These are phyloP conservation scores for Candida gorgasii DNA, from an alignment of 805 yeast genomes.

Conservation along the genomic window DNA sequence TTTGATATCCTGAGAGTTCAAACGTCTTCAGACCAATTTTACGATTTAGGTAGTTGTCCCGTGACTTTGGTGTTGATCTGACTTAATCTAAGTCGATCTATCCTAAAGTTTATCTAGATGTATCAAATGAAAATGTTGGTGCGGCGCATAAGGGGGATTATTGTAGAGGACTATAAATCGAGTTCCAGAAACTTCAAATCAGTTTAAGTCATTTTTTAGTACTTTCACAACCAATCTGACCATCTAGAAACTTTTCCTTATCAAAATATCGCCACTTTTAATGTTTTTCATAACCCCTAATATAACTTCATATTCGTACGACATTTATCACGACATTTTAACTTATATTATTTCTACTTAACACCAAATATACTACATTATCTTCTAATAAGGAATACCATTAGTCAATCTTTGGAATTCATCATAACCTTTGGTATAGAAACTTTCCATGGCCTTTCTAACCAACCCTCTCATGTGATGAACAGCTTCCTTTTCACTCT, in stretches of 20 bases:
- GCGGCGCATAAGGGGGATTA: neutral
- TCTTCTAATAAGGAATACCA: slow-evolving; percentile 83
- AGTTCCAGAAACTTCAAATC: neutral
- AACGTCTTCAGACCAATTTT: too few relatives aligned
- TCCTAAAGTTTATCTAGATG: too few relatives aligned
- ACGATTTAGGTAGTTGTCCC: too few relatives aligned
- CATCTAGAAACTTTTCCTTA: neutral
- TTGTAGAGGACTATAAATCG: too few relatives aligned
- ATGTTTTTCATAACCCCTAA: neutral
- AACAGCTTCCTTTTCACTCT: slow-evolving; percentile 85
- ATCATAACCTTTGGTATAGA: slow-evolving; percentile 92
- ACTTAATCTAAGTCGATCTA: too few relatives aligned
- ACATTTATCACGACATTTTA: neutral
- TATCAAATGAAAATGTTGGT: neutral
- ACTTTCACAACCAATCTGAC: too few relatives aligned
- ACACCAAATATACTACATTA: neutral
- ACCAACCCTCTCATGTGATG: slow-evolving; percentile 72
- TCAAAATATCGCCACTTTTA: neutral
- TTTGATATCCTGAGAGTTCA: too few relatives aligned
- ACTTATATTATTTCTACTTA: neutral
- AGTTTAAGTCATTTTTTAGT: neutral
- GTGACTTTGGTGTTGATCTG: too few relatives aligned
- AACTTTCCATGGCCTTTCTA: slow-evolving; percentile 78
- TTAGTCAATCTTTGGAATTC: slow-evolving; percentile 96
- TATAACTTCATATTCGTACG: neutral